phyloP scores from a whole-genome alignment of 2,329 filamentous ascomycete species.

The Dothideomycetes sp. region DNA sequence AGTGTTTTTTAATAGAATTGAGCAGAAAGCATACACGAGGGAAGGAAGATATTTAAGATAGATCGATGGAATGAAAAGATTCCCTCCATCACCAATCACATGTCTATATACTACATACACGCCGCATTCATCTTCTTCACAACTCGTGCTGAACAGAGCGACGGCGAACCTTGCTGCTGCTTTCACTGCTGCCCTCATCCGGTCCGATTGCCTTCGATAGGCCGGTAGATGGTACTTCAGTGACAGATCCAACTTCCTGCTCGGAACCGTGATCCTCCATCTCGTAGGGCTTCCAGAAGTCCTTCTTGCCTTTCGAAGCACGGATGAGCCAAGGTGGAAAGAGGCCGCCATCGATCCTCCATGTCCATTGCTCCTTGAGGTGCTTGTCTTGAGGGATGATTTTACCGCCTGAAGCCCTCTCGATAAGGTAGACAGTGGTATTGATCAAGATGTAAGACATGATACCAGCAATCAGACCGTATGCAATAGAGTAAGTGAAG shows the following conservation, averaged over 20 bases:
- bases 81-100: no score
- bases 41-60: no score
- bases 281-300: conserved; percentile 54
- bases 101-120: no score
- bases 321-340: conserved; percentile 65
- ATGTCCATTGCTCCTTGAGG: conserved; percentile 72
- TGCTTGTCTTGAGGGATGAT: conserved; percentile 67
- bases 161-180: conserved; percentile 9
- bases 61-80: no score
- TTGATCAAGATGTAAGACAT: conserved; percentile 71
- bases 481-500: conserved; percentile 80
- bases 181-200: conserved; percentile 5
- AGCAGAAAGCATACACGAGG: no score
- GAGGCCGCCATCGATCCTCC: conserved; percentile 63
- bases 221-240: conserved; percentile 2
- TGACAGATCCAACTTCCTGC: conserved; percentile 2
- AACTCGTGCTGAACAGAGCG: conserved; percentile 7
- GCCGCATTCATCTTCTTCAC: no score
- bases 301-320: conserved; percentile 55
- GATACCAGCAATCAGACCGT: conserved; percentile 75
- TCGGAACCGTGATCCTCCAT: conserved; percentile 5
- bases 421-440: conserved; percentile 57
- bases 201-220: conserved; percentile 2
- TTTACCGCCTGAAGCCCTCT: conserved; percentile 56
- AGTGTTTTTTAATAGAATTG: no score